Evolutionary conservation across 2,329 filamentous ascomycete species (phyloP).

Genomic region (Pestalotiopsis sp.): DNA sequence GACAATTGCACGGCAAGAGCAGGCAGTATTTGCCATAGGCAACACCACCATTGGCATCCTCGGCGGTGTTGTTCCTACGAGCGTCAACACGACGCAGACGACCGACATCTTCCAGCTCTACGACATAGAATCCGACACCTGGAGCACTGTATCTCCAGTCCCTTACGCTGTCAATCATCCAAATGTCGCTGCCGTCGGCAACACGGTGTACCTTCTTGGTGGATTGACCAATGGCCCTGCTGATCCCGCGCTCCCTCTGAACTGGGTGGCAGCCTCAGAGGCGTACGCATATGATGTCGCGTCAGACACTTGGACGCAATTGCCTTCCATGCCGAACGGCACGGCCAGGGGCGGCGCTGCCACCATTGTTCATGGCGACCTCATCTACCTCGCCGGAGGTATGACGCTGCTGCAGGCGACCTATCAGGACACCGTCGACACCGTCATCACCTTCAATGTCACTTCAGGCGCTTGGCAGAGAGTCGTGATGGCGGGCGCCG

Average conservation of each 20-base stretch:
- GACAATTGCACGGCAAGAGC: background rate
- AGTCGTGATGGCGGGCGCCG: constrained; percentile 20
- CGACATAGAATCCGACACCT: constrained; percentile 21
- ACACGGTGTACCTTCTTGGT: constrained; percentile 41
- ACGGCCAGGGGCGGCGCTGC: constrained; percentile 33
- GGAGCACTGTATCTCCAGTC: constrained; percentile 23
- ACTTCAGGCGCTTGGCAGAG: constrained; percentile 24
- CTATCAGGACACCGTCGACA: constrained; percentile 28
- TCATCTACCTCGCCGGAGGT: constrained; percentile 40
- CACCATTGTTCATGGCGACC: constrained; percentile 28
- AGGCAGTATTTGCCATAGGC: background rate
- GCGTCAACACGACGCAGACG: background rate
- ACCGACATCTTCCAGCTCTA: background rate
- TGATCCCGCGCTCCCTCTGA: constrained; percentile 20
- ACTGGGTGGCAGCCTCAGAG: constrained; percentile 13
- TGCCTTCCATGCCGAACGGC: constrained; percentile 28
- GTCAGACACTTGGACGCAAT: constrained; percentile 26
- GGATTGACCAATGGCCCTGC: constrained; percentile 18
- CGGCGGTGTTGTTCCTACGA: background rate
- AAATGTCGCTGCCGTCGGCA: constrained; percentile 36
- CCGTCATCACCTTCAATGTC: constrained; percentile 33
- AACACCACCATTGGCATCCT: background rate
- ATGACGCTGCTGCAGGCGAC: constrained; percentile 25
- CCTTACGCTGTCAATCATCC: constrained; percentile 36
- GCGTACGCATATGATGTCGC: constrained; percentile 32